Base-by-base conservation (phyloP, 805 yeast genomes). In the Osmozyma mogii region DNA sequence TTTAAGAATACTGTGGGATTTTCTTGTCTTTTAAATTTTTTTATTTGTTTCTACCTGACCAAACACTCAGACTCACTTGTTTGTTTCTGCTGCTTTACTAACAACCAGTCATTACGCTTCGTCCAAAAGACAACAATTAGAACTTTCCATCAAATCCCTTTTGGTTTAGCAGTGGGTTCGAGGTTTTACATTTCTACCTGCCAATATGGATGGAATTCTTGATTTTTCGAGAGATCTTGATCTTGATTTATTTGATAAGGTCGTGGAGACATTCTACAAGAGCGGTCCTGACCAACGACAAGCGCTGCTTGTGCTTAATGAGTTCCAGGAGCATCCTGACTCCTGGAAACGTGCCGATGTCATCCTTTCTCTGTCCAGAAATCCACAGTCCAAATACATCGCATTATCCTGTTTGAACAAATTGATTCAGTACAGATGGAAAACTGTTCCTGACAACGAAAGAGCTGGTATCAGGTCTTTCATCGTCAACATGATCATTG, bases 281-380 rank as follows among this genome's bases (percentile, higher is more conserved):
- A 67, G 81, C 4, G 61, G 94, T 14, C 67, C 61, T n/a, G 77
- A 72, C 33, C 87, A 79, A 45, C 74, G 73, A 37, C 65, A 68
- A 40, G 94, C 95, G 7, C 89, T 79, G 56, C 66, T 68, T 22
- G 59, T 80, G 6, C 68, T 83, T 45, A 78, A 82, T 14, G 73
- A 76, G 57, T 88, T 92, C 54, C 96, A 92, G 57, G 94, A 85
- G 38, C 82, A 87, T 54, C 94, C 92, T 3, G 95, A 89, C 45
- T 80, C 96, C 15, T 92, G 99, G 99, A 84, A 82, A 43, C 73
- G 82, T 33, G 92, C 94, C 19, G 97, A 89, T 48, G 76, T 81
- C 54, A 88, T 92, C 36, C 68, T 92, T 41, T 87, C 88, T 43
- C 68, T 64, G 38, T 77, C 94, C 3, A 61, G 65, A 28, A 82